Evolutionary conservation across 148 eudicot species (phyloP), one percentile per base, ranked within the genome.

Genomic region (Rhododendron kiyosumense): DNA sequence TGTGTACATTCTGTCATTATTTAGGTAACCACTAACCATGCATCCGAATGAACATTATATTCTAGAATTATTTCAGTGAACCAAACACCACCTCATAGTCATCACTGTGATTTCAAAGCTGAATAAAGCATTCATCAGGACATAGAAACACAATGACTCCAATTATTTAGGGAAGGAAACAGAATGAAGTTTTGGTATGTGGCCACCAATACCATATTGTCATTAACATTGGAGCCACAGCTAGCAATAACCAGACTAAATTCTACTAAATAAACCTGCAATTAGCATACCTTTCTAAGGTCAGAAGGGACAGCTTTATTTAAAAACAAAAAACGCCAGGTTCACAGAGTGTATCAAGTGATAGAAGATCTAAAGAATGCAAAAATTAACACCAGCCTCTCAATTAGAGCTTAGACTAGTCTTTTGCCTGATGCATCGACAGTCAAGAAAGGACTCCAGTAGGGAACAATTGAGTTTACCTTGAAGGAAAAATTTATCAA

Each of bases 401-500:
- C 26, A 30, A 26, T 1, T 24, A 28, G 26, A 48, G 61, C n/a
- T 67, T 65, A 18, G 43, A 30, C 15, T 28, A 69, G 77, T 36
- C 48, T 46, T 54, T 83, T 67, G 41, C 18, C 49, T 52, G 51
- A 69, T 69, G 59, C 41, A 61, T 38, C 76, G 57, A 45, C 36
- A 46, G n/a, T 67, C 78, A 48, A 84, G 32, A 20, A 61, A 22
- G 45, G 26, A 75, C 63, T 26, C 13, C n/a, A 52, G 46, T 49
- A 38, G 32, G 69, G 48, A 82, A 34, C 41, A 52, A 59, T 73
- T 4, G 28, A 71, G 61, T 79, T 57, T 88, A 91, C 96, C 96
- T 93, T 93, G 81, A 91, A 93, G 78, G 96, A 93, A 88, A 93
- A 93, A 87, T 93, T 93, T 26, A 93, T 88, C 87, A 89, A 86